Conservation (phyloP, 75 land plant species). For the Sequoiadendron giganteum region DNA sequence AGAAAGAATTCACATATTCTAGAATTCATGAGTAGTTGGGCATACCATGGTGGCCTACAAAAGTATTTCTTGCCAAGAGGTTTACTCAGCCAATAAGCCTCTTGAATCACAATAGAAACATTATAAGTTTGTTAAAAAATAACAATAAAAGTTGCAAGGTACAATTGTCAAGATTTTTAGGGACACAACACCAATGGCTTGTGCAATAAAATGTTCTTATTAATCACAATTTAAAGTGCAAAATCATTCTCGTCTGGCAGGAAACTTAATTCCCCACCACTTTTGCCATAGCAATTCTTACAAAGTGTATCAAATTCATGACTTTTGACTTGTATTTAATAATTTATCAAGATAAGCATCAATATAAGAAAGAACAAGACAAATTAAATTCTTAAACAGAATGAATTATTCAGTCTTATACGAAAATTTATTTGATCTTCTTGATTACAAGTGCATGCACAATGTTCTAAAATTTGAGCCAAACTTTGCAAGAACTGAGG, state of each 20-base stretch:
- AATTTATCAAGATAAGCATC: not conserved
- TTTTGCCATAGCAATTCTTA: not conserved
- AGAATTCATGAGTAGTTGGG: not conserved
- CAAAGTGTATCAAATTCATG: not conserved
- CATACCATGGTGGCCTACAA: conserved; percentile 5
- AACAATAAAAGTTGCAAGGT: not conserved
- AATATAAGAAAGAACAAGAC: not conserved
- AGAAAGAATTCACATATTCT: not conserved
- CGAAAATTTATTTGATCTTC: not conserved
- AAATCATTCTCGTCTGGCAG: not conserved
- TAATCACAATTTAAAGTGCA: not conserved
- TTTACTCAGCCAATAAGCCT: not conserved
- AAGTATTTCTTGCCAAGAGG: not conserved
- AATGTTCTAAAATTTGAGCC: not conserved
- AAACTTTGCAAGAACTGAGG: not conserved
- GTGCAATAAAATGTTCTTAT: not conserved
- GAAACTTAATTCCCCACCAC: not conserved
- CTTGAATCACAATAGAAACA: not conserved
- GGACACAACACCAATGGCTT: not conserved
- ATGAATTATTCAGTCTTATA: not conserved
- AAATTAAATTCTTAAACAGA: not conserved
- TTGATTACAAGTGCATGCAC: not conserved
- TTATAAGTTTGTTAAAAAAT: not conserved
- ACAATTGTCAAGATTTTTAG: not conserved
- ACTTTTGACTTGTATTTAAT: not conserved